A percentile compares a stretch with the other conserved stretches of the same genome.
Conservation (phyloP, 2,329 filamentous ascomycete genomes). For the Tolypocladium amazonense region DNA sequence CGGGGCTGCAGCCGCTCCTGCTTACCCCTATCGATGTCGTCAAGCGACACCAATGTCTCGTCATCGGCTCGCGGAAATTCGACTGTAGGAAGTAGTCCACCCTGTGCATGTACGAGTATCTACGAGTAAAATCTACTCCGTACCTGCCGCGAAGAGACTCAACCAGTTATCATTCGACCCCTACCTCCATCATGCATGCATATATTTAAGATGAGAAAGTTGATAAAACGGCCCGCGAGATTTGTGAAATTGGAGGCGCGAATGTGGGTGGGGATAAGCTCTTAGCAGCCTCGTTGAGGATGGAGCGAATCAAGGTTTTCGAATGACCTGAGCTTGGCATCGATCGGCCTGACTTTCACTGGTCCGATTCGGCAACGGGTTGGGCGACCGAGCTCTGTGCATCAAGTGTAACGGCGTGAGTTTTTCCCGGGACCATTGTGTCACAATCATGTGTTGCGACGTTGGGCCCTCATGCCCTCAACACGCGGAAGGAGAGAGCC, state of each 20-base stretch:
- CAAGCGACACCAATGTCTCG: neutral
- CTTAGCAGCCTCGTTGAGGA: neutral
- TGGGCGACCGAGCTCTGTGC: neutral
- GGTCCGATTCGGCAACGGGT: neutral
- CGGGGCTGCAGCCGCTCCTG: neutral
- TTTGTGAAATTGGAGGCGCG: neutral
- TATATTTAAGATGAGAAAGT: neutral
- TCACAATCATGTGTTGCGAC: neutral
- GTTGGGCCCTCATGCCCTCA: neutral
- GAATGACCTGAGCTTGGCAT: neutral
- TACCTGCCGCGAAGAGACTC: neutral
- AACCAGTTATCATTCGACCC: neutral
- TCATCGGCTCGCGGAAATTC: neutral
- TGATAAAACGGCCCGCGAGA: no score
- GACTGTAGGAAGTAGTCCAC: neutral
- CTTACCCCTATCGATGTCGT: neutral
- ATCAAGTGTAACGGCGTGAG: neutral
- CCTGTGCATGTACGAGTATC: neutral
- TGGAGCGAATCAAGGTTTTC: neutral
- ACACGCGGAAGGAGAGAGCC: neutral
- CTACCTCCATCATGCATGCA: neutral
- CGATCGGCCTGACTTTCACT: neutral
- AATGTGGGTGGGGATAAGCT: neutral
- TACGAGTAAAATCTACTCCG: no score
- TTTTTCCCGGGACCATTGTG: neutral